Percentiles rank a stretch among this genome's conserved stretches.
phyloP scores from a whole-genome alignment of 352 stramenopile species.

The Aphanomyces invadans region DNA sequence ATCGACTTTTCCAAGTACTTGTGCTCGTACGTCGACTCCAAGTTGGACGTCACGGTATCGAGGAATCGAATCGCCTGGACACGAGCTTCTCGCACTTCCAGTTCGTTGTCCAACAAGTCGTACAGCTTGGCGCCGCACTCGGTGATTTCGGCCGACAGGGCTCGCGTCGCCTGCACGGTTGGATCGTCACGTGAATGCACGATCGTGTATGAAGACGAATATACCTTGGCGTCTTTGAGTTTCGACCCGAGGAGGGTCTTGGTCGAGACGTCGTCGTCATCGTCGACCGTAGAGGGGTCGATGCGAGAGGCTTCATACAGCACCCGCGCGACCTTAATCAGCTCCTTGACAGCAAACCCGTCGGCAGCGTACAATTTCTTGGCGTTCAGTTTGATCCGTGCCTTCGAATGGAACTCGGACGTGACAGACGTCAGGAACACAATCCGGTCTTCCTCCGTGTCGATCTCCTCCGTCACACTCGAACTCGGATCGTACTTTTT shows the following conservation, averaged over 20 bases:
- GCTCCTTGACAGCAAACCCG: conserved; percentile 88
- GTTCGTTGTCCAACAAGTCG: conserved; percentile 88
- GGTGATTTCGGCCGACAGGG: conserved; percentile 91
- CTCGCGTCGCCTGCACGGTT: conserved; percentile 45
- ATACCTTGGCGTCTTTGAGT: conserved; percentile 78
- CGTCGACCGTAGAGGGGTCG: conserved; percentile 46
- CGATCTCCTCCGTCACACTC: conserved; percentile 88
- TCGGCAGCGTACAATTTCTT: conserved; percentile 96
- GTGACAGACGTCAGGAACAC: conserved; percentile 88
- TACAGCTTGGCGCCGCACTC: conserved; percentile 88
- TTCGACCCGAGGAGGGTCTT: conserved; percentile 64
- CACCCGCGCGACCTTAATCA: conserved; percentile 91
- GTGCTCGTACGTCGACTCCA: conserved; percentile 77
- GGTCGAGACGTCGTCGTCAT: conserved; percentile 58
- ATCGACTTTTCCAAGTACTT: conserved; percentile 83
- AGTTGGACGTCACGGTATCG: conserved; percentile 81
- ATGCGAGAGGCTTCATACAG: conserved; percentile 86
- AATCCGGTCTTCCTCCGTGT: conserved; percentile 92
- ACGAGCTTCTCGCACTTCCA: conserved; percentile 75
- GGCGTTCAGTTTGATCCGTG: conserved; percentile 89
- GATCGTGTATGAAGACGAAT: background rate
- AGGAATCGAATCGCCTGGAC: conserved; percentile 88
- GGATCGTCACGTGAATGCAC: background rate
- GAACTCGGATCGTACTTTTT: conserved; percentile 82
- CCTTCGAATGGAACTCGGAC: conserved; percentile 79